phyloP scores from a whole-genome alignment of 768 basidiomycete species.

The Suillus variegatus region DNA sequence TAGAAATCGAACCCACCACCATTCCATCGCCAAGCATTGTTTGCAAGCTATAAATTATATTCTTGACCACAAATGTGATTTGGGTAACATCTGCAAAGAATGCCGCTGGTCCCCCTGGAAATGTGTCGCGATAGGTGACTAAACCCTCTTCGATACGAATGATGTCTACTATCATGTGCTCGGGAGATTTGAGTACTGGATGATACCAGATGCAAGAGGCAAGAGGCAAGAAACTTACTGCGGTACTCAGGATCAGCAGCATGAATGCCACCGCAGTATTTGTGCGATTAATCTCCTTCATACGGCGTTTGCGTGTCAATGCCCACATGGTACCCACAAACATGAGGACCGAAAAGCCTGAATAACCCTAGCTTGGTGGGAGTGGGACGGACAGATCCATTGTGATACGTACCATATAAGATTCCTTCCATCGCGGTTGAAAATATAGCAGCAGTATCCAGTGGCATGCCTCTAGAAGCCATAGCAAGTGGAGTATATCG shows the following conservation, averaged over 20 bases:
- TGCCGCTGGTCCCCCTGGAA: constrained; percentile 21
- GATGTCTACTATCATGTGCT: constrained; percentile 6
- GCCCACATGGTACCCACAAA: neutral
- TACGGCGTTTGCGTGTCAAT: neutral
- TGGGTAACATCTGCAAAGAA: constrained; percentile 25
- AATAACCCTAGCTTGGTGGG: neutral
- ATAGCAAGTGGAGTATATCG: too few species aligned
- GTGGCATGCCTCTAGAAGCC: neutral
- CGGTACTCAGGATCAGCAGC: constrained; percentile 4
- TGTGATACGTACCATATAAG: neutral
- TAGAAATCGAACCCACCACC: neutral
- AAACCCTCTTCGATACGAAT: constrained; percentile 13
- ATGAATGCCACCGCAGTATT: neutral
- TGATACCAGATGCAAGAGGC: neutral
- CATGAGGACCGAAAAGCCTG: neutral
- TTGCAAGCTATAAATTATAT: constrained; percentile 17
- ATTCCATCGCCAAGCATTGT: constrained; percentile 5
- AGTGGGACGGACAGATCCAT: neutral
- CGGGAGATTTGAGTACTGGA: neutral
- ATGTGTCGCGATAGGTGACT: constrained; percentile 17
- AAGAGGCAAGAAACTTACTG: neutral
- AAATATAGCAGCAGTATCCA: neutral
- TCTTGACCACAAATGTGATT: constrained; percentile 25
- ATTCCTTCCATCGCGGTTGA: neutral
- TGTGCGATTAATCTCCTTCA: neutral